phyloP scores from a whole-genome alignment of 257 asterid species.

The Solanum pinnatisectum region DNA sequence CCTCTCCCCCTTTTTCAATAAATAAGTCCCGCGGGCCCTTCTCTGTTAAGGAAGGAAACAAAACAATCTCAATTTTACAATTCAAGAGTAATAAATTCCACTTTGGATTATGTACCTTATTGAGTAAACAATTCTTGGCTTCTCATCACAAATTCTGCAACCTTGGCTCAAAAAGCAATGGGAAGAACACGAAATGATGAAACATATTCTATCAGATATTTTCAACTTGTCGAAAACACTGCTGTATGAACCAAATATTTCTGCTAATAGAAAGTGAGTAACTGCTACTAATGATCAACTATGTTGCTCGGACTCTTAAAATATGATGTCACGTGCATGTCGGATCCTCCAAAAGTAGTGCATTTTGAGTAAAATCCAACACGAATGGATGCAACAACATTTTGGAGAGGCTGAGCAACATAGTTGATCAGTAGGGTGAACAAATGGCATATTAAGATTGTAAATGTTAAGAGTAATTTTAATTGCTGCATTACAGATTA shows the following conservation, averaged over 20 bases:
- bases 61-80: no score
- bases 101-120: no score
- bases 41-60: neutral
- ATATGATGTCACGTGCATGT: neutral
- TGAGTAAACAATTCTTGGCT: no score
- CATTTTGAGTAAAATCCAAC: neutral
- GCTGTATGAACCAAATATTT: conserved; percentile 31
- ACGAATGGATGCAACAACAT: neutral
- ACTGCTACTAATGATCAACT: neutral
- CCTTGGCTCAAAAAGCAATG: conserved; percentile 49
- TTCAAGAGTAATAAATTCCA: no score
- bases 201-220: conserved; percentile 30
- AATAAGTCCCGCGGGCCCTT: neutral
- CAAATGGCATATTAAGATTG: neutral
- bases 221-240: conserved; percentile 22
- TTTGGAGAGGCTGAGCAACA: neutral
- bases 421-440: neutral
- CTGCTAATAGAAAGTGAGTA: conserved; percentile 34
- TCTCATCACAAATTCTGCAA: neutral
- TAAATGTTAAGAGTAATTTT: neutral
- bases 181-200: conserved; percentile 49
- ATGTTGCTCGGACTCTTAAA: neutral
- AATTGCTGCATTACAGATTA: conserved; percentile 23
- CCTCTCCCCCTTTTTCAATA: neutral
- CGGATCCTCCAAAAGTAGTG: neutral